Conservation (phyloP, 306 rosid genomes). For the Pyrus communis region DNA sequence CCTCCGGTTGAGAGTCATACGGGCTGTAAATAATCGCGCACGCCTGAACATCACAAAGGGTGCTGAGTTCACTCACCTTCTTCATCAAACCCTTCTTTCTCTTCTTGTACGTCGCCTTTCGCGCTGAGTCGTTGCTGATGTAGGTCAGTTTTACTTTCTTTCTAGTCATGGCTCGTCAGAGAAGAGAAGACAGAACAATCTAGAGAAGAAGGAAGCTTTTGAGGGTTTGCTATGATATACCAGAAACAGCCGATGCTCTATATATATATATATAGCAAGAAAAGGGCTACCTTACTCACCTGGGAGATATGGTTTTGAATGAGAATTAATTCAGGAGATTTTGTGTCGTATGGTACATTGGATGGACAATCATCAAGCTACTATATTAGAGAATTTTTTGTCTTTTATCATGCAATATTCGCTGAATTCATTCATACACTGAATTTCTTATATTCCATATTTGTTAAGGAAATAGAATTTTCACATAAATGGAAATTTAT, state of each 20-base stretch:
- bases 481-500: not conserved
- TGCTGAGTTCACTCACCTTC: constrained; percentile 43
- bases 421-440: not conserved
- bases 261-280: not conserved
- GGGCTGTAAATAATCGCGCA: constrained; percentile 47
- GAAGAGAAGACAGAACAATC: not conserved
- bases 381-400: no score
- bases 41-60: constrained; percentile 40
- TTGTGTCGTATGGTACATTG: not conserved
- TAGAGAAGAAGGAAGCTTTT: not conserved
- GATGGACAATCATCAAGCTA: no score
- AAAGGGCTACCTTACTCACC: not conserved
- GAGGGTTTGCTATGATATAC: not conserved
- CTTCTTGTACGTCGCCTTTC: constrained; percentile 53
- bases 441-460: not conserved
- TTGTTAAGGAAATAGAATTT: not conserved
- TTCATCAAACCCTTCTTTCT: constrained; percentile 56
- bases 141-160: constrained; percentile 44
- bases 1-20: constrained; percentile 31
- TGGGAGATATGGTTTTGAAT: not conserved
- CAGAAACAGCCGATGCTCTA: not conserved
- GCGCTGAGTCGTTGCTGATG: constrained; percentile 25
- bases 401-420: not conserved
- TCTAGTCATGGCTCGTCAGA: constrained; percentile 29
- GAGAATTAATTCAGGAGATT: not conserved